Percentiles rank a stretch among this genome's conserved stretches.
Evolutionary conservation across 768 basidiomycete genomes (phyloP).

Genomic region (Rhodotorula paludigena): DNA sequence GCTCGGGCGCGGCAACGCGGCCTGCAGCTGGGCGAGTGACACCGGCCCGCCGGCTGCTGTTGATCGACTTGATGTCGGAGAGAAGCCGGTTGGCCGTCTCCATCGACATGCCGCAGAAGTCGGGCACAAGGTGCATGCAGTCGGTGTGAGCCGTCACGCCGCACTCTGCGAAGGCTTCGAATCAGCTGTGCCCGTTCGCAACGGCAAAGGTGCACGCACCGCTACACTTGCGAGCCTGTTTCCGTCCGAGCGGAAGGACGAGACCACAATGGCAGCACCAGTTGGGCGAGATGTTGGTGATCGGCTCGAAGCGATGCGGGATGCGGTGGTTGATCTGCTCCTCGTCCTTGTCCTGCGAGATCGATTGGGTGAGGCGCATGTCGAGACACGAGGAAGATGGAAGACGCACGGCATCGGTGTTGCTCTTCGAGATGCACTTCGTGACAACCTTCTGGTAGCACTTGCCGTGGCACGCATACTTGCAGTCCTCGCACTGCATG

Average conservation of each 20-base stretch:
- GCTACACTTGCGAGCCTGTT: slow-evolving; percentile 90
- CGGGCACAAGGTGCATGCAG: slow-evolving; percentile 95
- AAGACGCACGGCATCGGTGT: slow-evolving; percentile 68
- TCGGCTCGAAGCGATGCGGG: slow-evolving; percentile 93
- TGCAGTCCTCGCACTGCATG: slow-evolving; percentile 94
- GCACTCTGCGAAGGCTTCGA: slow-evolving; percentile 73
- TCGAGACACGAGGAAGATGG: neutral
- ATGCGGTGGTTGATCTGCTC: slow-evolving; percentile 95
- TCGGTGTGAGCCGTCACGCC: slow-evolving; percentile 79
- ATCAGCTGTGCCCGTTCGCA: no score
- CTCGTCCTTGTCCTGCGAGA: slow-evolving; percentile 85
- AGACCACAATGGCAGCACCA: slow-evolving; percentile 98
- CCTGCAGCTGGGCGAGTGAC: neutral
- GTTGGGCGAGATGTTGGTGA: slow-evolving; percentile 94
- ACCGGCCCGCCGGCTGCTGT: slow-evolving; percentile 46
- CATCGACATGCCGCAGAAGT: slow-evolving; percentile 99
- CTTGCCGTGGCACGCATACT: slow-evolving; percentile 98
- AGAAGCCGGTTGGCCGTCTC: slow-evolving; percentile 93
- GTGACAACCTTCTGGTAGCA: slow-evolving; percentile 99
- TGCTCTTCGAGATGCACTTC: slow-evolving; percentile 97
- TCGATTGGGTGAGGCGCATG: no score
- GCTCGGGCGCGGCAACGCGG: slow-evolving; percentile 15
- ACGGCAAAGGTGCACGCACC: no score
- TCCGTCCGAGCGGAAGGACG: slow-evolving; percentile 94
- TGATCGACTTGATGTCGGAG: slow-evolving; percentile 68